phyloP scores from a whole-genome alignment of 331 rosid species.

The Cydonia oblonga region DNA sequence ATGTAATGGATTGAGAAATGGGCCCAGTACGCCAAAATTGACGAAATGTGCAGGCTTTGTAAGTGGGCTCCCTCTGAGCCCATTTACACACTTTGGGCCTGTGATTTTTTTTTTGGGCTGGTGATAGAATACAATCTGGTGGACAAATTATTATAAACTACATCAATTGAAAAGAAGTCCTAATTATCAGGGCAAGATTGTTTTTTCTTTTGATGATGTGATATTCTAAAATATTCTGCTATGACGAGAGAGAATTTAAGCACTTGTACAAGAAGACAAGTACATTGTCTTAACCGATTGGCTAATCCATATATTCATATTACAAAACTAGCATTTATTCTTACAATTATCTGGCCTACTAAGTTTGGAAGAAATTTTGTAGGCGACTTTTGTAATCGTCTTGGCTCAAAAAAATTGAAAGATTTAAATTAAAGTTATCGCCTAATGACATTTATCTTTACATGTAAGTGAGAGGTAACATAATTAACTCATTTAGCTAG shows the following conservation, averaged over 20 bases:
- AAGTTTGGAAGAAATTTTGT: not conserved
- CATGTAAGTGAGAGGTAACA: not conserved
- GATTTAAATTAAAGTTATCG: too few species aligned
- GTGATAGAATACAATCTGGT: not conserved
- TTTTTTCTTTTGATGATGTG: too few species aligned
- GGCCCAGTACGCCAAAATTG: not conserved
- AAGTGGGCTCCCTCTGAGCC: not conserved
- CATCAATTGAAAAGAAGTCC: too few species aligned
- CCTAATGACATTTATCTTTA: not conserved
- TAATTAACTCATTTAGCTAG: not conserved
- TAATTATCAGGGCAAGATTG: too few species aligned
- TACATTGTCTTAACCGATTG: too few species aligned
- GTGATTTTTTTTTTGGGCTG: not conserved
- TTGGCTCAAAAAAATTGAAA: too few species aligned
- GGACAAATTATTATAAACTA: not conserved
- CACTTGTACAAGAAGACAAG: too few species aligned
- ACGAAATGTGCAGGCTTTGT: not conserved
- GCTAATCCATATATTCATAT: not conserved
- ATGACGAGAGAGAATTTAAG: not conserved
- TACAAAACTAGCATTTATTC: not conserved
- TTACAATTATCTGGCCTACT: too few species aligned
- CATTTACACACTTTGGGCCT: not conserved
- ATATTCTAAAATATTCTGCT: not conserved
- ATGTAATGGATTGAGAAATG: not conserved
- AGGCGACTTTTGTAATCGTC: too few species aligned